Base-by-base conservation (phyloP, 345 rosid species). In the Gossypium mustelinum region DNA sequence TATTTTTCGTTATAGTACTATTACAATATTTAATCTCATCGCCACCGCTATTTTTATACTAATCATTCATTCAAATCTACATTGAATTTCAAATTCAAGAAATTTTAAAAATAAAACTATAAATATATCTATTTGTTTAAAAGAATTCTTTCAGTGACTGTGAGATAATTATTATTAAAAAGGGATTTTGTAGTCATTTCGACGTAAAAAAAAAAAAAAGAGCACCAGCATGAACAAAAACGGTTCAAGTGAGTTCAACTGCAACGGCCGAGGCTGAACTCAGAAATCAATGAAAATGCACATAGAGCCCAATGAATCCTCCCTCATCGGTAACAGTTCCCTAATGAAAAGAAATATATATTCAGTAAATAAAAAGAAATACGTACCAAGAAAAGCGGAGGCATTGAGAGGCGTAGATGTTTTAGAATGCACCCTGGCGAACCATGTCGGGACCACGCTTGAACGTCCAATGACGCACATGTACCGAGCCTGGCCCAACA, bases 381-480 rank as follows among this genome's bases (percentile, higher is more conserved):
- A 68, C 84, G 80, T 85, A 94, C 98, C 98, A 41, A 92, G 91
- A 94, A 92, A 92, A 73, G 85, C 83, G 84, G 98, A 92, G 60
- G 97, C 93, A 84, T 94, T 90, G 84, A 94, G 91, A 56, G 98
- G 98, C 25, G 97, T 94, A 18, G 88, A 94, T 22, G 98, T 86
- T 41, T 22, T 76, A 0, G 85, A 89, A 79, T 92, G 93, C 86
- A 94, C 86, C 87, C 86, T 84, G 13, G 98, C 92, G 81, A 94
- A 88, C 94, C 98, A 94, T 1, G 59, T 76, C 3, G 98, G 98
- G 86, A 89, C 92, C 82, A 92, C 89, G 60, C 78, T 81, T 6
- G 98, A 92, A 84, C 98, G 90, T 73, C 98, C 98, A 89, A 94
- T 94, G 14, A 94, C 98, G 58, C 97, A 94, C 95, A 94, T 86